These are phyloP conservation scores for Pseudocercospora crystallina DNA, from an alignment of 2,329 filamentous ascomycete genomes.

Conservation along the genomic window DNA sequence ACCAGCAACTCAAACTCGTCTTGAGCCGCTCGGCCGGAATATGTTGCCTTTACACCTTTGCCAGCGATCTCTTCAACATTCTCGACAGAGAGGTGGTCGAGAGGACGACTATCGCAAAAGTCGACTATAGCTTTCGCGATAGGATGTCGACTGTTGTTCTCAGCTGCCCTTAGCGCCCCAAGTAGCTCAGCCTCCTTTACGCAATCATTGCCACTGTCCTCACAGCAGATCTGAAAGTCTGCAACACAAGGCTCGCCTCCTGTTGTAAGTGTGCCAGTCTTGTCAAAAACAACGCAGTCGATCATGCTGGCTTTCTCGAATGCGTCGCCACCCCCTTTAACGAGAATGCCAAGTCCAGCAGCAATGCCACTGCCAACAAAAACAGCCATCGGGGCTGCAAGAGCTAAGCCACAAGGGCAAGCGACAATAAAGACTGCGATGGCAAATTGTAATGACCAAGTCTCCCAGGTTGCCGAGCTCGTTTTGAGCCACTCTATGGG, in stretches of 20 bases:
- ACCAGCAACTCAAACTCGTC: no score
- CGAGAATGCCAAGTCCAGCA: conserved; percentile 75
- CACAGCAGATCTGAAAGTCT: conserved; percentile 37
- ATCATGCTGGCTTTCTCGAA: conserved; percentile 80
- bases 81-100: no score
- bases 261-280: conserved; percentile 79
- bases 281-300: conserved; percentile 81
- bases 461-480: conserved; percentile 69
- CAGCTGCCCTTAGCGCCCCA: no score
- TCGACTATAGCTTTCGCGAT: no score
- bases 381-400: conserved; percentile 81
- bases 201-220: no score
- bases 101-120: no score
- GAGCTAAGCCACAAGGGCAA: conserved; percentile 78
- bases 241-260: conserved; percentile 70
- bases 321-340: conserved; percentile 80
- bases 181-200: no score
- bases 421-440: conserved; percentile 86
- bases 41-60: no score
- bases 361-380: conserved; percentile 81
- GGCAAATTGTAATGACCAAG: conserved; percentile 78
- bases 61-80: no score
- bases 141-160: no score
- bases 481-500: no score
- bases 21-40: no score